Base-by-base conservation (phyloP, 805 yeast genomes). In the Candida chilensis region DNA sequence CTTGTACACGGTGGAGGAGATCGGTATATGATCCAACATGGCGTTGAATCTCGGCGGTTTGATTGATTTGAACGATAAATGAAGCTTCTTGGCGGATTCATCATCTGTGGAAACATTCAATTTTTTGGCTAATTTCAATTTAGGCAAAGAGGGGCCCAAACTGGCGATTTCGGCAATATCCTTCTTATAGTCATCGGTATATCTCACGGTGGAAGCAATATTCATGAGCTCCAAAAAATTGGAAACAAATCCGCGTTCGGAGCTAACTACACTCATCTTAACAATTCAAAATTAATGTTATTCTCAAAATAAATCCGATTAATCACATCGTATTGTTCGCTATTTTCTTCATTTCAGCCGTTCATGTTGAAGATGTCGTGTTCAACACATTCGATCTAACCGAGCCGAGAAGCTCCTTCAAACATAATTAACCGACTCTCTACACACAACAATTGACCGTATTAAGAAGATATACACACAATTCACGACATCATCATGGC, bases 11-110 rank as follows among this genome's bases (percentile, higher is more conserved):
- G 64, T 50, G 12, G 34, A 51, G 22, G 45, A 51, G 15, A 19
- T 40, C 4, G 45, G 37, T 20, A 45, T 57, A 32, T 29, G 42
- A 28, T 38, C 25, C 34, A 60, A 40, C 25, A 35, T 49, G 5
- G 48, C 37, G 22, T 56, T 48, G 50, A 83, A 80, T 45, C 77
- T 82, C 5, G 94, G 94, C 4, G 79, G 71, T 42, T 77, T 74
- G 32, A 85, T 68, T 18, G 88, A 79, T 50, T 78, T 79, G 47
- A 84, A 62, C 15, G 22, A 5, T 11, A 12, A 15, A 21, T 11
- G 16, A 16, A 5, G 28, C 17, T 28, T 24, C 14, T 24, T 16
- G 2, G 16, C 27, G 9, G 32, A 12, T 10, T 32, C 21, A 11
- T 20, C 16, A 9, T 31, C 33, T 19, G 36, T 42, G 8, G 30